Evolutionary conservation across 1,284 basidiomycete species (phyloP).

Genomic region (Inonotus hispidus): DNA sequence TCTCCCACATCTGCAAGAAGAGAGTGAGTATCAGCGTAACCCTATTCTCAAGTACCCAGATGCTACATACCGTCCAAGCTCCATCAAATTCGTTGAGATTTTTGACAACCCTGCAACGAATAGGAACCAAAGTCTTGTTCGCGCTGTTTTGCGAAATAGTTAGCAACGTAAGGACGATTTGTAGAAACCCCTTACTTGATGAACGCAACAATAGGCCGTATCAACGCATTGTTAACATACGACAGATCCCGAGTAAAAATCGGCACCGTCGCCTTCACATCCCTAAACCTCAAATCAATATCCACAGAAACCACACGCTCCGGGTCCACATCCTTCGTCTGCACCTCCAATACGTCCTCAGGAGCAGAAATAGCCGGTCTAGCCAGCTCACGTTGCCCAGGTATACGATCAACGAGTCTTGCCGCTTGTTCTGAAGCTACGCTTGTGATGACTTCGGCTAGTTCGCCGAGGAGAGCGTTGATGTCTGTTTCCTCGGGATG

Average conservation of each 20-base stretch:
- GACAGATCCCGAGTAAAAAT: conserved; percentile 84
- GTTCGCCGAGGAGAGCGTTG: conserved; percentile 86
- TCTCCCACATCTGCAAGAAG: conserved; percentile 72
- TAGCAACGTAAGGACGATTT: not conserved
- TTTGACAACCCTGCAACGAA: conserved; percentile 82
- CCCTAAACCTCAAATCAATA: conserved; percentile 92
- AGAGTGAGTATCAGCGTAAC: conserved; percentile 20
- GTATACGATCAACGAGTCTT: conserved; percentile 66
- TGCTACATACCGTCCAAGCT: conserved; percentile 73
- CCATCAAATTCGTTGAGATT: conserved; percentile 81
- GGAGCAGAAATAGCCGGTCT: conserved; percentile 82
- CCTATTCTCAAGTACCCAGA: not conserved
- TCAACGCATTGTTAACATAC: conserved; percentile 92
- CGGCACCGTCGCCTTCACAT: conserved; percentile 94
- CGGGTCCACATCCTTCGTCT: conserved; percentile 34
- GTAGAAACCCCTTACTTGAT: conserved; percentile 70
- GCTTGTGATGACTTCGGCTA: conserved; percentile 76
- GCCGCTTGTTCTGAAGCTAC: conserved; percentile 38
- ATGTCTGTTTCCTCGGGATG: conserved; percentile 74
- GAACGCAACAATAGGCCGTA: conserved; percentile 96
- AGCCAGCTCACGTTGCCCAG: conserved; percentile 82
- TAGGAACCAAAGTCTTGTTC: conserved; percentile 87
- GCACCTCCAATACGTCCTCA: conserved; percentile 28
- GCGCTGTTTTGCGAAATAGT: conserved; percentile 45
- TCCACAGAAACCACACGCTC: conserved; percentile 72